Evolutionary conservation across 169 alveolate species (phyloP), one percentile per base, ranked within the genome.

Genomic region (Amoebophrya sp.): DNA sequence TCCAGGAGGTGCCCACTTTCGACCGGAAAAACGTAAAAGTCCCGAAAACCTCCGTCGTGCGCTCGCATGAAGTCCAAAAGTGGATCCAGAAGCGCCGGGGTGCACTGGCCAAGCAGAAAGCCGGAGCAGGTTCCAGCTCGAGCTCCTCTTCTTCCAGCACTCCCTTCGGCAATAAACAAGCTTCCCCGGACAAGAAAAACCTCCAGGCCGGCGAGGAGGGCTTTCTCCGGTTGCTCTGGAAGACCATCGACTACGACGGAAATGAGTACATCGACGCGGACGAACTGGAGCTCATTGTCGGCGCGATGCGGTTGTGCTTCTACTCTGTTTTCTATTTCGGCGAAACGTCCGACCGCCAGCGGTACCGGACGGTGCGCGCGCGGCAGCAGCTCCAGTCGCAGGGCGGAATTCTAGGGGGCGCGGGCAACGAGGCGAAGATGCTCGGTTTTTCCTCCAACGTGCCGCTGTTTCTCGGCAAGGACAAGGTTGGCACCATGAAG

Each of bases 261-360:
- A 66, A 66, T 25, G 18, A 66, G 32, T 66, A 66, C 83, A 66
- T 66, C 83, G 83, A 66, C 83, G 1, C 39, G 32, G 83, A 66
- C 83, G 83, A 66, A 25, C 35, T 66, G 83, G 38, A 12, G 35
- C 35, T 66, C 39, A 66, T 66, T 25, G 83, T 66, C 35, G 83
- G 38, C 35, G 83, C 39, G 35, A 66, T 66, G 83, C 83, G 83
- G 83, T 25, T 66, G 83, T 66, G 38, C 83, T 66, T 66, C 83
- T 66, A 66, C 83, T 66, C 83, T 2, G 83, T 66, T 2, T 66
- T 66, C 35, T 66, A 66, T 25, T 66, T 66, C 83, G 83, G 83
- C 83, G 83, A 66, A 25, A 66, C 83, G 12, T 66, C 83, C 39
- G 83, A 66, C 83, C 35, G 29, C 23, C 12, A 12, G 54, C 54